Evolutionary conservation across 2,329 filamentous ascomycete genomes (phyloP).

Genomic region (Penicillium sp.): DNA sequence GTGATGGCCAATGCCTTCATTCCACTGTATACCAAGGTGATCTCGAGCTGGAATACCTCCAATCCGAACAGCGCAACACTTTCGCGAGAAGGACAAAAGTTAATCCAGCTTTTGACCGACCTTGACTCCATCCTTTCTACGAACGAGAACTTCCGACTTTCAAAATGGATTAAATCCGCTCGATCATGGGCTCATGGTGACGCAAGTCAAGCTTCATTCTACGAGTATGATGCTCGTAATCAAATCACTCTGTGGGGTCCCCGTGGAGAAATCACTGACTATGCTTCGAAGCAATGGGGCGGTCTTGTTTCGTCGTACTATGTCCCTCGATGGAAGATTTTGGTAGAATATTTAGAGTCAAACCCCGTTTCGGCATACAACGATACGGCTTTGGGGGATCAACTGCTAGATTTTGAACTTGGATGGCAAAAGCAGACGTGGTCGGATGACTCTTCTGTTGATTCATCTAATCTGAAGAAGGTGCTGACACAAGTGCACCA

Average conservation of each 20-base stretch:
- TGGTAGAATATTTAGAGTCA: conserved; percentile 39
- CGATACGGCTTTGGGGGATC: conserved; percentile 3
- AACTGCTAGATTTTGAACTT: conserved; percentile 14
- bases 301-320: conserved; percentile 52
- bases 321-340: conserved; percentile 48
- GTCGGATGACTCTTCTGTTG: conserved; percentile 2
- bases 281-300: conserved; percentile 52
- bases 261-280: conserved; percentile 50
- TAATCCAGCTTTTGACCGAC: conserved; percentile 37
- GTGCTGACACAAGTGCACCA: conserved; percentile 2
- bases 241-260: conserved; percentile 56
- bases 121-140: conserved; percentile 47
- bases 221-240: conserved; percentile 51
- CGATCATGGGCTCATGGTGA: conserved; percentile 30
- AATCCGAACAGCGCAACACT: conserved; percentile 20
- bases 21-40: conserved; percentile 39
- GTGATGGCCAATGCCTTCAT: conserved; percentile 51
- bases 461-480: conserved; percentile 5
- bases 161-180: conserved; percentile 45
- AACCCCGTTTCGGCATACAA: conserved; percentile 13
- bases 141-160: conserved; percentile 45
- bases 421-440: conserved; percentile 16
- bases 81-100: conserved; percentile 26
- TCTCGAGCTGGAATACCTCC: conserved; percentile 34
- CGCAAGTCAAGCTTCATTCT: conserved; percentile 33